Evolutionary conservation across 2,329 filamentous ascomycete genomes (phyloP).

Genomic region (Fusarium incarnatum): DNA sequence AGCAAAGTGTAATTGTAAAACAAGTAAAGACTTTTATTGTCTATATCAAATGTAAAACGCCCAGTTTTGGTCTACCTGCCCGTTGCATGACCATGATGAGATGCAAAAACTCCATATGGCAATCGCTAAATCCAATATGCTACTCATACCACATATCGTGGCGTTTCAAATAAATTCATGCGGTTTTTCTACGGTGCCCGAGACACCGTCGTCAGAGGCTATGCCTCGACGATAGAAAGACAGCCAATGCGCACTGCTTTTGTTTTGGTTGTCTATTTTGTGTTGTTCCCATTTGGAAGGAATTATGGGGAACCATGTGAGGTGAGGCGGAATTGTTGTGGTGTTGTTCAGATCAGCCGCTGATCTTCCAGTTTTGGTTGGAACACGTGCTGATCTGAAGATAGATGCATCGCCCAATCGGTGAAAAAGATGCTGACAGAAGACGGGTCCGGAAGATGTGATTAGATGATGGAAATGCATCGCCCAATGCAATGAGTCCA

Average conservation of each 20-base stretch:
- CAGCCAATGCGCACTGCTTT: slow-evolving; percentile 44
- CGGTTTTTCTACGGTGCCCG: slow-evolving; percentile 31
- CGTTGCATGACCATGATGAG: slow-evolving; percentile 29
- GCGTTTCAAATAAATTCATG: slow-evolving; percentile 34
- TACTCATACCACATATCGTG: slow-evolving; percentile 24
- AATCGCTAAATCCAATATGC: slow-evolving; percentile 43
- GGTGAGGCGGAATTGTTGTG: slow-evolving; percentile 9
- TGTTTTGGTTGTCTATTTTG: slow-evolving; percentile 37
- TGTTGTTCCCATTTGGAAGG: slow-evolving; percentile 14
- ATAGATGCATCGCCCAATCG: slow-evolving; percentile 22
- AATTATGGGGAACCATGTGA: slow-evolving; percentile 2
- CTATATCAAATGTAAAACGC: slow-evolving; percentile 32
- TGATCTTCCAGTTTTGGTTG: slow-evolving; percentile 24
- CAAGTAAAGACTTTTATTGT: slow-evolving; percentile 22
- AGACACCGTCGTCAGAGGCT: slow-evolving; percentile 28
- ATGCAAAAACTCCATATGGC: slow-evolving; percentile 33
- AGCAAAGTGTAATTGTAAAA: not conserved
- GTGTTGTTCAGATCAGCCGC: slow-evolving; percentile 32
- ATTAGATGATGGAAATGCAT: slow-evolving; percentile 14
- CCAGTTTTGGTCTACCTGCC: slow-evolving; percentile 34
- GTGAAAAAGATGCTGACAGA: slow-evolving; percentile 14
- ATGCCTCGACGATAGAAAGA: slow-evolving; percentile 24
- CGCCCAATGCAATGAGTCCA: slow-evolving; percentile 9
- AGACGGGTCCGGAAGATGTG: slow-evolving; percentile 11
- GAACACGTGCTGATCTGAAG: slow-evolving; percentile 27